These are phyloP conservation scores for Pseudogymnoascus sp. DNA, from an alignment of 2,329 filamentous ascomycete species.

Conservation along the genomic window DNA sequence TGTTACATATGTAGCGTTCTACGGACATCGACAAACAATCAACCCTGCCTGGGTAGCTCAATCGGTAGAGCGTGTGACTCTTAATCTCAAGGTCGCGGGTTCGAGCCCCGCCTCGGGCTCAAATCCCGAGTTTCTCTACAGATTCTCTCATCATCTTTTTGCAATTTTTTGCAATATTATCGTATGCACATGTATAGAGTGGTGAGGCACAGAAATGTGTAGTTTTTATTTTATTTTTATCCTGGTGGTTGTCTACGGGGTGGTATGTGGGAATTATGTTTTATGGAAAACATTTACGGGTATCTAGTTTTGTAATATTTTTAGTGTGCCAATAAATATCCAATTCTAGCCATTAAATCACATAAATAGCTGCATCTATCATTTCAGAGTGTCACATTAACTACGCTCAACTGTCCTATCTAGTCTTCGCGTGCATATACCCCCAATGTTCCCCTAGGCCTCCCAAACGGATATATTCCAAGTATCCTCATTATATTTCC, in stretches of 20 bases:
- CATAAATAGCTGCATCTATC: not conserved
- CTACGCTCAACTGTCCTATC: not conserved
- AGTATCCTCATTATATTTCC: not conserved
- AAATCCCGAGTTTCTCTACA: slow-evolving; percentile 7
- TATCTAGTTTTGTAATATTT: too few relatives aligned
- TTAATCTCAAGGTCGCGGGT: slow-evolving; percentile 16
- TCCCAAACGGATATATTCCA: not conserved
- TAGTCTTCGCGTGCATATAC: not conserved
- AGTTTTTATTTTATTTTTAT: not conserved
- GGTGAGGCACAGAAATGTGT: not conserved
- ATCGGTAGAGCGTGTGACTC: slow-evolving; percentile 69
- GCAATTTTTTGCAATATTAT: not conserved
- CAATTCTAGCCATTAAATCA: not conserved
- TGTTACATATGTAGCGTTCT: not conserved
- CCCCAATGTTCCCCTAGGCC: not conserved
- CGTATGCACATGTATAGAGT: not conserved
- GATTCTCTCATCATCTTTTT: not conserved
- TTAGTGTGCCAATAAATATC: not conserved
- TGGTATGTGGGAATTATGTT: not conserved
- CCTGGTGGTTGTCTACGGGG: not conserved
- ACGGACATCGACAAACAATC: not conserved
- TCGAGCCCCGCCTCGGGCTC: slow-evolving; percentile 7
- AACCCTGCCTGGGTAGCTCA: slow-evolving; percentile 41
- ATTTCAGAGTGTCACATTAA: not conserved
- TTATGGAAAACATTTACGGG: not conserved